phyloP scores from a whole-genome alignment of 805 yeast genomes.

The Maudiozyma saulgeensis region DNA sequence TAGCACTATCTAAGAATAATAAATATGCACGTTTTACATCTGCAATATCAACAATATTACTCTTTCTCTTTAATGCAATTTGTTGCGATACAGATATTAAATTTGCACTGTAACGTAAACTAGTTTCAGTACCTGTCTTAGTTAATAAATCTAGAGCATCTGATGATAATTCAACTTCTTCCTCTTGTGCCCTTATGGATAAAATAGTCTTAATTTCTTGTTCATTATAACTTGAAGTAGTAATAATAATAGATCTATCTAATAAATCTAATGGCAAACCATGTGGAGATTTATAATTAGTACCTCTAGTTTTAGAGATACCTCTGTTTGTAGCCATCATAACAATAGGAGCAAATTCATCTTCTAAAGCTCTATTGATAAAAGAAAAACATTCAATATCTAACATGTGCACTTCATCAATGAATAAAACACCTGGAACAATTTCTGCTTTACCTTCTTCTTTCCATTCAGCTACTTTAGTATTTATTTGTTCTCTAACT shows the following conservation, averaged over 20 bases:
- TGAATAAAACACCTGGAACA: constrained; percentile 93
- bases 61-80: constrained; percentile 73
- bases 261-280: constrained; percentile 94
- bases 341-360: constrained; percentile 92
- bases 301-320: constrained; percentile 84
- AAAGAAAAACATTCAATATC: constrained; percentile 95
- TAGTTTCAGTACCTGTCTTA: constrained; percentile 81
- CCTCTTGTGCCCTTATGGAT: constrained; percentile 85
- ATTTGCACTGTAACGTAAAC: constrained; percentile 87
- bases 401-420: constrained; percentile 97
- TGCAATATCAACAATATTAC: constrained; percentile 51
- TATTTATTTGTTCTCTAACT: constrained; percentile 91
- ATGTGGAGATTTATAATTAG: constrained; percentile 88
- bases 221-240: constrained; percentile 66
- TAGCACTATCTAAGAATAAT: constrained; percentile 76
- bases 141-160: constrained; percentile 86
- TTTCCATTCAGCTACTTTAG: constrained; percentile 95
- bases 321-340: constrained; percentile 98
- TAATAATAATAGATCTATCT: constrained; percentile 87
- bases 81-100: constrained; percentile 84
- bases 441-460: constrained; percentile 98
- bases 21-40: constrained; percentile 84
- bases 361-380: constrained; percentile 92
- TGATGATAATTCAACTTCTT: constrained; percentile 71
- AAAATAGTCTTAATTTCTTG: constrained; percentile 83